phyloP scores from a whole-genome alignment of 306 rosid genomes.

The Ammopiptanthus mongolicus region DNA sequence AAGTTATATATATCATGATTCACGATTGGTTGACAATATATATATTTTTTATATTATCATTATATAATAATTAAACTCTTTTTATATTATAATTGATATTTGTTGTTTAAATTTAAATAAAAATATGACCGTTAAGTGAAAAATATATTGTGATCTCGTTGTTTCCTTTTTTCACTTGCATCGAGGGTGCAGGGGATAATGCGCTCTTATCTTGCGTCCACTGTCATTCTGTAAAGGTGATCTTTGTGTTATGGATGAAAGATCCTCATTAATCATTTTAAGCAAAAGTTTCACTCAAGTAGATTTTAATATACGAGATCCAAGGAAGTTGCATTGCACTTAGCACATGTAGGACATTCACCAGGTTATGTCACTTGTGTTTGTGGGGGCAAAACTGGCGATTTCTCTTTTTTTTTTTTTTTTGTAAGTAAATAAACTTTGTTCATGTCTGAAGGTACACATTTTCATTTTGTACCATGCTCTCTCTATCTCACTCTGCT shows the following conservation, averaged over 20 bases:
- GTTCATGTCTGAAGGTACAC: conserved; percentile 9
- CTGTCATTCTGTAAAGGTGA: conserved; percentile 21
- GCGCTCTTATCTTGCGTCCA: conserved; percentile 9
- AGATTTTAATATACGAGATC: conserved; percentile 7
- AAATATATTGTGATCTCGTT: neutral
- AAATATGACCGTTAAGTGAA: neutral
- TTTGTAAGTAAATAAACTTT: neutral
- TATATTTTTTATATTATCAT: too few relatives aligned
- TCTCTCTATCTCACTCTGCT: neutral
- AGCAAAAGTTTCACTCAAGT: conserved; percentile 28
- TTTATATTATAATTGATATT: too few relatives aligned
- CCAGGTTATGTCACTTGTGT: conserved; percentile 3
- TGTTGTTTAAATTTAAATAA: neutral
- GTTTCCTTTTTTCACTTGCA: neutral
- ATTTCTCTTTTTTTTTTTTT: conserved; percentile 17
- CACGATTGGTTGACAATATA: too few relatives aligned
- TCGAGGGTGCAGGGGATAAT: conserved; percentile 18
- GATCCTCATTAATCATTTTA: conserved; percentile 36
- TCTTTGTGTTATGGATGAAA: conserved; percentile 24
- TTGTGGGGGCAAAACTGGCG: conserved; percentile 20
- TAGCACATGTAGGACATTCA: conserved; percentile 24
- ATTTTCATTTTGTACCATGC: neutral
- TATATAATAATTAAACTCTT: too few relatives aligned
- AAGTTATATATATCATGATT: too few relatives aligned
- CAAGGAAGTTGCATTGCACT: conserved; percentile 21